Conservation (phyloP, 371 early-diverging fungal genomes). For the Rhizopus delemar region DNA sequence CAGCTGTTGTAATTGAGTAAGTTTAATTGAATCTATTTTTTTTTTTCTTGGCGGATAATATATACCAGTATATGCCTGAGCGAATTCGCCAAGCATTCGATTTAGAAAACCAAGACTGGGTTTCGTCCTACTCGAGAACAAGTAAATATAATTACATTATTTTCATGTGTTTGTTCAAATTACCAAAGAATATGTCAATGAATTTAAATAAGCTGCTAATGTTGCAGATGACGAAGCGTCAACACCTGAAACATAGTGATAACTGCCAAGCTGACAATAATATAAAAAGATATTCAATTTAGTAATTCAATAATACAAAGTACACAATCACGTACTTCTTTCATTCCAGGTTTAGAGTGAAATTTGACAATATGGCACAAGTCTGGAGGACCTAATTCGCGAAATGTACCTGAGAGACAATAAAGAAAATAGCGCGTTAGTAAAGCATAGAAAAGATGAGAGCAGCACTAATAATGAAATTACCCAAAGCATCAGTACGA, state of each 20-base stretch:
- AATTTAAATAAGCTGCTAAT: slow-evolving; percentile 92
- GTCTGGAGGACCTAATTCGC: slow-evolving; percentile 95
- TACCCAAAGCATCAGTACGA: slow-evolving; percentile 90
- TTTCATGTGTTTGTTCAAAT: slow-evolving; percentile 7
- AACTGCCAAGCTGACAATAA: slow-evolving; percentile 51
- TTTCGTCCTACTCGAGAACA: slow-evolving; percentile 54
- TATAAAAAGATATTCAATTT: neutral
- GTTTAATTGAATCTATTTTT: neutral
- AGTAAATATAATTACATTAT: neutral
- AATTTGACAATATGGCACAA: slow-evolving; percentile 91
- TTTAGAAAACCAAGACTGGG: slow-evolving; percentile 73
- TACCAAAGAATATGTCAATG: slow-evolving; percentile 90
- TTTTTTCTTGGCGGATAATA: neutral
- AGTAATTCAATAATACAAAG: neutral
- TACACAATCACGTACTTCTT: slow-evolving; percentile 62
- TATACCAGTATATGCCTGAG: slow-evolving; percentile 72
- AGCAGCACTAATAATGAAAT: neutral
- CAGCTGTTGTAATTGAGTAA: slow-evolving; percentile 54
- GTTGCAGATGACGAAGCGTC: slow-evolving; percentile 95
- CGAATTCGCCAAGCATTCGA: slow-evolving; percentile 69
- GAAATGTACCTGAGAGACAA: slow-evolving; percentile 67
- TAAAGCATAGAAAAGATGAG: neutral
- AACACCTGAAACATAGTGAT: slow-evolving; percentile 90
- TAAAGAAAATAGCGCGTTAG: neutral
- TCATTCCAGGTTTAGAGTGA: slow-evolving; percentile 76